Evolutionary conservation across 345 rosid genomes (phyloP).

Genomic region (Brassica incana): DNA sequence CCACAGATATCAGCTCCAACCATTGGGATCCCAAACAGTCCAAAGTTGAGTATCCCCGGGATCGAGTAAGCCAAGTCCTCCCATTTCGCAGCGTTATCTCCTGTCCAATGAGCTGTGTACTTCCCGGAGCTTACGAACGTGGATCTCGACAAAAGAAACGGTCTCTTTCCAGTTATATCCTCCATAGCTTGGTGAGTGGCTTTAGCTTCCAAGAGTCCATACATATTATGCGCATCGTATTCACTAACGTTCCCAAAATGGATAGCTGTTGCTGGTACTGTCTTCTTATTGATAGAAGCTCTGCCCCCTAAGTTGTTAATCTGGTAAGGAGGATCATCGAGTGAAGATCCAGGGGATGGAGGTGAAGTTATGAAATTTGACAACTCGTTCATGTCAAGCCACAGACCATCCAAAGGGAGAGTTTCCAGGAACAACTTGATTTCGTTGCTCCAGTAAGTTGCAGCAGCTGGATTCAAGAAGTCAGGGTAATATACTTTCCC

Average conservation of each 20-base stretch:
- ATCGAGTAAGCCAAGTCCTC: slow-evolving; percentile 62
- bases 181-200: slow-evolving; percentile 59
- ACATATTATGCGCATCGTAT: slow-evolving; percentile 69
- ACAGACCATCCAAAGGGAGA: slow-evolving; percentile 64
- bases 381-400: slow-evolving; percentile 84
- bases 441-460: slow-evolving; percentile 57
- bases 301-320: slow-evolving; percentile 54
- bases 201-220: slow-evolving; percentile 63
- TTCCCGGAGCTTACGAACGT: slow-evolving; percentile 70
- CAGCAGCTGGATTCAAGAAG: slow-evolving; percentile 53
- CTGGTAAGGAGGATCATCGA: slow-evolving; percentile 70
- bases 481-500: slow-evolving; percentile 70
- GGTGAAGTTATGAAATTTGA: slow-evolving; percentile 61
- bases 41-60: slow-evolving; percentile 63
- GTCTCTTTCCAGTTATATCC: slow-evolving; percentile 53
- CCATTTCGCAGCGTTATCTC: slow-evolving; percentile 77
- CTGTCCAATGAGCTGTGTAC: slow-evolving; percentile 84
- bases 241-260: slow-evolving; percentile 62
- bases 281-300: slow-evolving; percentile 41
- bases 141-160: slow-evolving; percentile 70
- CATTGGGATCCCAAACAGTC: slow-evolving; percentile 82
- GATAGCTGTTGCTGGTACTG: slow-evolving; percentile 55
- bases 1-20: slow-evolving; percentile 87
- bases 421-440: slow-evolving; percentile 51
- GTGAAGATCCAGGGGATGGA: slow-evolving; percentile 42